Conservation (phyloP, 2,329 filamentous ascomycete genomes). For the Elsinoe batatas region DNA sequence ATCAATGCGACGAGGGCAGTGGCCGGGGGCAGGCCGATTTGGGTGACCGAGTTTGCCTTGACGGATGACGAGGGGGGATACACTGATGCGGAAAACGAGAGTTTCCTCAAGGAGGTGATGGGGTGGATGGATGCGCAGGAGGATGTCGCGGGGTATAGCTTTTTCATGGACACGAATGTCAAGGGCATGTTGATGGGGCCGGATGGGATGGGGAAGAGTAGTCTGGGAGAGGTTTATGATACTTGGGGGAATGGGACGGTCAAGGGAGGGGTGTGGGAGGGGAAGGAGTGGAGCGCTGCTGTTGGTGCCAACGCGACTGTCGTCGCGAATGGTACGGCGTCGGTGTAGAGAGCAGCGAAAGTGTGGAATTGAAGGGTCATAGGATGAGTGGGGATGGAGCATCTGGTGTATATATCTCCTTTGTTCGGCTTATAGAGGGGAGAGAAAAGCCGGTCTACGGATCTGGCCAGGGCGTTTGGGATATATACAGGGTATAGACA, state of each 20-base stretch:
- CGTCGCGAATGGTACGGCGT: neutral
- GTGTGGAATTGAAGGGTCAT: too few relatives aligned
- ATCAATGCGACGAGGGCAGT: constrained; percentile 16
- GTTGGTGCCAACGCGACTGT: constrained; percentile 18
- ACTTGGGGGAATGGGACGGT: constrained; percentile 15
- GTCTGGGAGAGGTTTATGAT: constrained; percentile 20
- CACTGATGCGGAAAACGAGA: constrained; percentile 29
- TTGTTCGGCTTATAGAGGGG: neutral
- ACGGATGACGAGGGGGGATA: constrained; percentile 17
- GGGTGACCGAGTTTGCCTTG: constrained; percentile 53
- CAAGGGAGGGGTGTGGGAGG: constrained; percentile 21
- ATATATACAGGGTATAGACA: neutral
- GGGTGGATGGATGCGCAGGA: constrained; percentile 31
- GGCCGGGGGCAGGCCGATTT: constrained; percentile 18
- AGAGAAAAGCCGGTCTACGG: constrained; percentile 3
- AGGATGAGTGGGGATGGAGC: constrained; percentile 30
- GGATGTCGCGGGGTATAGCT: constrained; percentile 32
- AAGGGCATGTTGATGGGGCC: constrained; percentile 23
- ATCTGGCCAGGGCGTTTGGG: neutral
- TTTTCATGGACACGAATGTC: constrained; percentile 24
- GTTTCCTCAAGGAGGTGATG: constrained; percentile 40
- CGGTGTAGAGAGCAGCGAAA: neutral
- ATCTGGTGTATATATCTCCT: constrained; percentile 21
- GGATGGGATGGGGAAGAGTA: constrained; percentile 19
- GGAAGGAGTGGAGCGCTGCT: constrained; percentile 32